Evolutionary conservation across 1,139 yeast species (phyloP).

Genomic region (Diutina siamensis): DNA sequence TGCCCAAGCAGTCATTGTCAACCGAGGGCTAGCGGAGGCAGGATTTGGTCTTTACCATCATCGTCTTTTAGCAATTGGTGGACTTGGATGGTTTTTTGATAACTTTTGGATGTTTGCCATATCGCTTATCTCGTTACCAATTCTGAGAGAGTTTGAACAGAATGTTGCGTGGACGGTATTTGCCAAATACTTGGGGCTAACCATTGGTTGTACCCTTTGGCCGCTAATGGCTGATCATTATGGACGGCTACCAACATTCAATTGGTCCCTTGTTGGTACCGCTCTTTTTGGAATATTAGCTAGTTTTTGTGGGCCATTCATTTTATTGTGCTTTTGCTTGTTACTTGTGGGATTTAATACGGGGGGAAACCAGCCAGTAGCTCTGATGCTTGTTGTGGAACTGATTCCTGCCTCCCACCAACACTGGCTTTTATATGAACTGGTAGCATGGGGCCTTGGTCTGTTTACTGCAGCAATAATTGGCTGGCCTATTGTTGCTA

Average conservation of each 20-base stretch:
- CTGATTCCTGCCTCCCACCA: conserved; percentile 1
- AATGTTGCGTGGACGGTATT: conserved; percentile 9
- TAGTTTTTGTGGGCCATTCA: background rate
- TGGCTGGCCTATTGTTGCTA: conserved; percentile 4
- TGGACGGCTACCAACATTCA: background rate
- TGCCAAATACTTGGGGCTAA: conserved; percentile 9
- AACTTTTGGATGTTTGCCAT: conserved; percentile 6
- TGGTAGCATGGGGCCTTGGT: conserved; percentile 2
- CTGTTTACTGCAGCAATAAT: conserved; percentile 6
- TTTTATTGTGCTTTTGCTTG: background rate
- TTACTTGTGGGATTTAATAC: background rate
- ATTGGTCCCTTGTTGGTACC: background rate
- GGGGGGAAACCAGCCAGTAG: conserved; percentile 6
- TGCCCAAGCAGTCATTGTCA: background rate
- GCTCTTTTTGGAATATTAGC: background rate
- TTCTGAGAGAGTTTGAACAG: conserved; percentile 8
- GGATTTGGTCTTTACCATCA: conserved; percentile 1
- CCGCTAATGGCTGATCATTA: conserved; percentile 1
- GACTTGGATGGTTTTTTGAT: conserved; percentile 5
- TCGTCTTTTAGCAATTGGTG: background rate
- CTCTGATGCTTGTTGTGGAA: conserved; percentile 4
- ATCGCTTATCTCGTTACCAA: conserved; percentile 6
- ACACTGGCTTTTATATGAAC: conserved; percentile 3
- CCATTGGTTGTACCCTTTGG: conserved; percentile 4
- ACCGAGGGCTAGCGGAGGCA: background rate